These are phyloP conservation scores for Claviceps africana DNA, from an alignment of 2,329 filamentous ascomycete genomes.

Conservation along the genomic window DNA sequence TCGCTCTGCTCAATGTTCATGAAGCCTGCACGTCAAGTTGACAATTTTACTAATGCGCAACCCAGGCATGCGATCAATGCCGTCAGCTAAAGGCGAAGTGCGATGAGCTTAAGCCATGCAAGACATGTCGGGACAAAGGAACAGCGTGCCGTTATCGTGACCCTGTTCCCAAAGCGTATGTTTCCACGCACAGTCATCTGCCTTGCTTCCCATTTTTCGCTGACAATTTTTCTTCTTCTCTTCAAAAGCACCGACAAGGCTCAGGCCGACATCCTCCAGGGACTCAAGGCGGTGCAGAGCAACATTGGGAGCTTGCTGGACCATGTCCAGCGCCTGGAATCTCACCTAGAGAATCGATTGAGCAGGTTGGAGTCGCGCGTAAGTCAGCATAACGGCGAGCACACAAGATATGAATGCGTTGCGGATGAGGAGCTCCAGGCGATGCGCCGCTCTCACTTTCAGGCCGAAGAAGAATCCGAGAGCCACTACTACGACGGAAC, in stretches of 20 bases:
- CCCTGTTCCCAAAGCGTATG: conserved; percentile 75
- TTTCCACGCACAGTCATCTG: not conserved
- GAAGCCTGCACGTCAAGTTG: not conserved
- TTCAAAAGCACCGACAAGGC: conserved; percentile 41
- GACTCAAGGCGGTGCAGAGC: conserved; percentile 28
- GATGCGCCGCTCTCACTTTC: conserved; percentile 8
- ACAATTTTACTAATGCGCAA: conserved; percentile 4
- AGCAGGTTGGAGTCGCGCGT: conserved; percentile 20
- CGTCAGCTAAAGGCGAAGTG: conserved; percentile 81
- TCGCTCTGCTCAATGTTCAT: not conserved
- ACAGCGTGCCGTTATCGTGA: conserved; percentile 80
- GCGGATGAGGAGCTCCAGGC: conserved; percentile 18
- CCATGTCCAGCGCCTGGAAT: conserved; percentile 26
- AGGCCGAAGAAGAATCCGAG: conserved; percentile 4
- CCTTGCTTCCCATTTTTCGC: not conserved
- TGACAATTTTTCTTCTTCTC: conserved; percentile 9
- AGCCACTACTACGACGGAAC: conserved; percentile 11
- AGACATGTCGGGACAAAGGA: conserved; percentile 77
- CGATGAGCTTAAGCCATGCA: conserved; percentile 72
- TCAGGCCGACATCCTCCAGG: conserved; percentile 44
- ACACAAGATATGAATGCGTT: conserved; percentile 15
- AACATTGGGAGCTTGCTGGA: conserved; percentile 22
- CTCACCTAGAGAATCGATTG: conserved; percentile 24
- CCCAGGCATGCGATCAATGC: conserved; percentile 79
- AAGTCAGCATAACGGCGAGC: conserved; percentile 4